Conservation (phyloP, 2,329 filamentous ascomycete species). For the Xylaria sp. region DNA sequence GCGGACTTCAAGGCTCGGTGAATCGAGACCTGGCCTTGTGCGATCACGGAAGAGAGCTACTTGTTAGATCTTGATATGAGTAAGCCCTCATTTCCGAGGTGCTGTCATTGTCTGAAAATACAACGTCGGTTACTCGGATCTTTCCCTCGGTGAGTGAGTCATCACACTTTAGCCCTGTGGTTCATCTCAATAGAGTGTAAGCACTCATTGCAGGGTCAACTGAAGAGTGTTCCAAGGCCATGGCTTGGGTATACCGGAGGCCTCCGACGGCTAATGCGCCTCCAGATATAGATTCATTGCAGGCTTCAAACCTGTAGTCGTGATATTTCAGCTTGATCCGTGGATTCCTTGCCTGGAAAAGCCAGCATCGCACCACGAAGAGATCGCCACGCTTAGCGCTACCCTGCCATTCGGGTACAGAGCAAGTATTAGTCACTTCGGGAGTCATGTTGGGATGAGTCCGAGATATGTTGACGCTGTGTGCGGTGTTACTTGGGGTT, state of each 20-base stretch:
- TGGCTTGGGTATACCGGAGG: not conserved
- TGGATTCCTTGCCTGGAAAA: not conserved
- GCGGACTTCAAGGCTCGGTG: not conserved
- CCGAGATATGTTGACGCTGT: not conserved
- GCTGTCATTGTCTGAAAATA: not conserved
- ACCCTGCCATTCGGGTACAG: not conserved
- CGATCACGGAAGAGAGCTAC: not conserved
- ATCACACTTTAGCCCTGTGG: not conserved
- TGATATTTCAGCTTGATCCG: not conserved
- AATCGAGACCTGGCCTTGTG: not conserved
- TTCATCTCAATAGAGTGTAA: not conserved
- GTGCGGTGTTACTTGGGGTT: not conserved
- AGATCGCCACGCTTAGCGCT: not conserved
- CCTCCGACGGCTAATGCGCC: not conserved
- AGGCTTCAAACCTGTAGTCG: not conserved
- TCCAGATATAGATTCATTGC: too few relatives aligned
- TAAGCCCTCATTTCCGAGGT: not conserved
- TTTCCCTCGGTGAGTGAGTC: constrained; percentile 1
- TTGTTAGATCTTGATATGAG: not conserved
- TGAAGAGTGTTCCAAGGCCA: not conserved
- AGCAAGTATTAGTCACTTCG: not conserved
- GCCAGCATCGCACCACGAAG: not conserved
- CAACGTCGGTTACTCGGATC: too few relatives aligned
- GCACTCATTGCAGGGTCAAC: not conserved
- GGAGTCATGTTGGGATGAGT: not conserved